These are phyloP conservation scores for Neurospora pannonica DNA, from an alignment of 495 filamentous ascomycete genomes.

Conservation along the genomic window DNA sequence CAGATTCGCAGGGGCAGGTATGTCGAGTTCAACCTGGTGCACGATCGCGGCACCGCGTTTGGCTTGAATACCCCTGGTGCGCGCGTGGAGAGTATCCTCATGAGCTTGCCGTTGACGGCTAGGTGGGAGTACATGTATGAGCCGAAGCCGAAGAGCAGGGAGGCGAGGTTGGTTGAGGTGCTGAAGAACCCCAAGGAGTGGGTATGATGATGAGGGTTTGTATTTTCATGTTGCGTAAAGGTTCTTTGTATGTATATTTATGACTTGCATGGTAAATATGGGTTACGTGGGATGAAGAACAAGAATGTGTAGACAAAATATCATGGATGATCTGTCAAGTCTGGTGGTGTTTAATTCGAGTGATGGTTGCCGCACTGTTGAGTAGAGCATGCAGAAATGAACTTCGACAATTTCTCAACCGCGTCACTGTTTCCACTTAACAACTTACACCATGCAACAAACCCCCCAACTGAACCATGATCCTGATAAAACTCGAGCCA, in stretches of 20 bases:
- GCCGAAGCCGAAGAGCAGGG: slow-evolving; percentile 61
- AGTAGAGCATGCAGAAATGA: background rate
- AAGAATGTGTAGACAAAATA: background rate
- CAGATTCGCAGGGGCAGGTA: slow-evolving; percentile 87
- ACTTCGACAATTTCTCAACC: background rate
- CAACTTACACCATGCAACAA: background rate
- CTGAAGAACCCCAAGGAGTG: slow-evolving; percentile 81
- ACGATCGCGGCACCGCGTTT: slow-evolving; percentile 93
- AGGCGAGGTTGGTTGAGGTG: slow-evolving; percentile 71
- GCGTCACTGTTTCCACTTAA: background rate
- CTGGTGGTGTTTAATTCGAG: background rate
- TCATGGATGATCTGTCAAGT: background rate
- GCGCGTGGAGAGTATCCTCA: slow-evolving; percentile 89
- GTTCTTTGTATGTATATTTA: slow-evolving; percentile 8
- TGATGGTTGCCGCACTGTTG: background rate
- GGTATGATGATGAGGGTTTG: slow-evolving; percentile 45
- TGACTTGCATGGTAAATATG: background rate
- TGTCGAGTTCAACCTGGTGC: slow-evolving; percentile 97
- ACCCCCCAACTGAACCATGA: background rate
- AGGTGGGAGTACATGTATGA: slow-evolving; percentile 94
- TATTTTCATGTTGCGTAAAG: background rate
- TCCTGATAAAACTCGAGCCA: background rate
- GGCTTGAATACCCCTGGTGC: slow-evolving; percentile 88
- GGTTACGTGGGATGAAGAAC: background rate
- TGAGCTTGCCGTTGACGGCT: slow-evolving; percentile 91